These are phyloP conservation scores for Glebionis coronaria DNA, from an alignment of 129 eudicot genomes.

Conservation along the genomic window DNA sequence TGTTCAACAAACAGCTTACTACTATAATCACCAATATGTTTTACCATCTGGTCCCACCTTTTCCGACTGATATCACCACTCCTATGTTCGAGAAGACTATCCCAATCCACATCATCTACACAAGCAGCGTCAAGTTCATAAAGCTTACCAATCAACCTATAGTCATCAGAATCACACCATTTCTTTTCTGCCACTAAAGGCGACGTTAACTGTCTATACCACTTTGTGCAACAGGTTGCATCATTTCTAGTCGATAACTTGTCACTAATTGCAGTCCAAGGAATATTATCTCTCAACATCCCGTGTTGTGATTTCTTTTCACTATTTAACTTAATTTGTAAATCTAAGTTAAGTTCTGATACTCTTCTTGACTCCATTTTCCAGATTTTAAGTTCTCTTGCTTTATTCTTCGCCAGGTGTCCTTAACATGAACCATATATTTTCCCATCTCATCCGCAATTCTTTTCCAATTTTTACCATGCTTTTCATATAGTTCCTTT, in stretches of 20 bases:
- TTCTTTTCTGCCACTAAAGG: constrained; percentile 17
- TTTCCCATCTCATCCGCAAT: constrained; percentile 5
- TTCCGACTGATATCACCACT: constrained; percentile 15
- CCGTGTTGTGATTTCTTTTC: constrained; percentile 13
- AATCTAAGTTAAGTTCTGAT: constrained; percentile 16
- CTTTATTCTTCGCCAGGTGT: constrained; percentile 14
- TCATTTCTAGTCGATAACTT: constrained; percentile 15
- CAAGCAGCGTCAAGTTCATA: constrained; percentile 20
- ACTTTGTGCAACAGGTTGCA: constrained; percentile 12
- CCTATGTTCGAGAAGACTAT: constrained; percentile 20
- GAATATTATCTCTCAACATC: constrained; percentile 21
- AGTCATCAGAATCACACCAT: constrained; percentile 20
- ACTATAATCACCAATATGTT: constrained; percentile 7
- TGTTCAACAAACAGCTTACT: constrained; percentile 7
- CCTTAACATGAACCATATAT: constrained; percentile 17
- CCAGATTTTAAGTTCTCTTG: neutral
- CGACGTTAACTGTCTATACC: constrained; percentile 12
- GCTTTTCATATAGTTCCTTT: neutral
- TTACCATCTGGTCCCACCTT: constrained; percentile 20
- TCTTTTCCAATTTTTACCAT: constrained; percentile 13
- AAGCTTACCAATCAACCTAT: constrained; percentile 14
- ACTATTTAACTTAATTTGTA: constrained; percentile 5
- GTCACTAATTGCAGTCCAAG: constrained; percentile 20
- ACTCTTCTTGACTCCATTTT: constrained; percentile 23
- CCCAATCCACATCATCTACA: constrained; percentile 21